These are phyloP conservation scores for Pholiota molesta DNA, from an alignment of 768 basidiomycete genomes.

Conservation along the genomic window DNA sequence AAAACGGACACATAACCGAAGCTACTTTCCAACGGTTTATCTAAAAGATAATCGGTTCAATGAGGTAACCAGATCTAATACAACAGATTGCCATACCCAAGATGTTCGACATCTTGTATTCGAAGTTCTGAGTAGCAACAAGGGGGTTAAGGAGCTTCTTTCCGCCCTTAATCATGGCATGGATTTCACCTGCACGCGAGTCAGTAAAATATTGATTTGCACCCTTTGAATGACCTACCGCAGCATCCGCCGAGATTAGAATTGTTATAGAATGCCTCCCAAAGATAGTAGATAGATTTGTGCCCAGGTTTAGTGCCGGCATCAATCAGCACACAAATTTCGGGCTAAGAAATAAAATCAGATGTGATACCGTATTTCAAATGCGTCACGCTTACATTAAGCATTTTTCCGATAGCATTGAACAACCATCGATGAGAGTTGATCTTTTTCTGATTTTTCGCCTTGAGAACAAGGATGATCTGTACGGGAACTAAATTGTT, in stretches of 20 bases:
- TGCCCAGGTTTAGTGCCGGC: slow-evolving; percentile 97
- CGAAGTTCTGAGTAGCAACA: slow-evolving; percentile 95
- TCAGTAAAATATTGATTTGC: slow-evolving; percentile 6
- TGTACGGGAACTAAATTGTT: slow-evolving; percentile 94
- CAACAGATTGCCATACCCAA: slow-evolving; percentile 50
- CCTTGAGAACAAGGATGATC: slow-evolving; percentile 89
- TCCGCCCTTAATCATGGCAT: slow-evolving; percentile 95
- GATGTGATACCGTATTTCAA: neutral
- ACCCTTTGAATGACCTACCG: slow-evolving; percentile 42
- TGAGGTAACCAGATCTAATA: neutral
- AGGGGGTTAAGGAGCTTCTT: slow-evolving; percentile 90
- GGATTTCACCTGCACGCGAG: slow-evolving; percentile 64
- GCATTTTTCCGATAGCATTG: slow-evolving; percentile 85
- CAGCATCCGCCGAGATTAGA: slow-evolving; percentile 83
- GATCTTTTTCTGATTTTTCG: slow-evolving; percentile 95
- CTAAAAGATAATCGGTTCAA: slow-evolving; percentile 35
- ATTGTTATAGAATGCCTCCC: slow-evolving; percentile 90
- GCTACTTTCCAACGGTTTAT: slow-evolving; percentile 93
- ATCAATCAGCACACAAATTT: slow-evolving; percentile 90
- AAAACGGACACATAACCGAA: slow-evolving; percentile 96
- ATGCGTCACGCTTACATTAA: slow-evolving; percentile 54
- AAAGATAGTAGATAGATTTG: slow-evolving; percentile 94
- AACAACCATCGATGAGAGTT: slow-evolving; percentile 96
- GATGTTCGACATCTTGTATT: slow-evolving; percentile 99
- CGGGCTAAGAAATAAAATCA: slow-evolving; percentile 55